Base-by-base conservation (phyloP, 148 eudicot species). In the Spergularia marina region DNA sequence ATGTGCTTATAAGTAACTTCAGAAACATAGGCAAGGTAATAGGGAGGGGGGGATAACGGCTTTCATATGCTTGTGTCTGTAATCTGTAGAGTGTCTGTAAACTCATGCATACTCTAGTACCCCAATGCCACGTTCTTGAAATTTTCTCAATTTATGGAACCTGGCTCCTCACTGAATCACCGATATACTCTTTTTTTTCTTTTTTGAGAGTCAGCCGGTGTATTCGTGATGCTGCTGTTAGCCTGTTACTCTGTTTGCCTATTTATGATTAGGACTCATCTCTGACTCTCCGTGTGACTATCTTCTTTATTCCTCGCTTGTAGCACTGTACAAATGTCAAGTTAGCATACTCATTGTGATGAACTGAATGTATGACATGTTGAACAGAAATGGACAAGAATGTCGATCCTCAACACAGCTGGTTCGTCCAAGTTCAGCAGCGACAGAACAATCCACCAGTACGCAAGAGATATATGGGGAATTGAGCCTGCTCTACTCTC, bases 351-450 rank as follows among this genome's bases (percentile, higher is more conserved):
- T 61, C 55, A 54, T 5, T 15, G 36, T 40, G 23, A n/a, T 51
- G 12, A 18, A 47, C 12, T 14, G 21, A 65, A 23, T 53, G n/a
- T 65, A 5, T 55, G 53, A 70, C 39, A 25, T 64, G 61, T 25
- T 66, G 80, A n/a, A 83, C 97, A 94, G 98, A 86, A 79, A 76
- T 94, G 98, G 98, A 94, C 96, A 16, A 90, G 78, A 75, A 94
- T 92, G 98, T 94, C 97, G 18, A 94, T 94, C 73, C 78, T 94
- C 83, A 94, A 94, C 85, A 87, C 96, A 16, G 97, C 97, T 8
- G 90, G 97, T 78, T 92, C 98, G 14, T 77, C 62, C 90, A 92
- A 90, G 90, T 94, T 94, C 87, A 94, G 97, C 86, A 94, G 98
- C 64, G 97, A 94, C 81, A 81, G 97, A 81, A 94, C 98, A 1